Conservation (phyloP, 768 basidiomycete genomes). For the Macrolepiota fuliginosa region DNA sequence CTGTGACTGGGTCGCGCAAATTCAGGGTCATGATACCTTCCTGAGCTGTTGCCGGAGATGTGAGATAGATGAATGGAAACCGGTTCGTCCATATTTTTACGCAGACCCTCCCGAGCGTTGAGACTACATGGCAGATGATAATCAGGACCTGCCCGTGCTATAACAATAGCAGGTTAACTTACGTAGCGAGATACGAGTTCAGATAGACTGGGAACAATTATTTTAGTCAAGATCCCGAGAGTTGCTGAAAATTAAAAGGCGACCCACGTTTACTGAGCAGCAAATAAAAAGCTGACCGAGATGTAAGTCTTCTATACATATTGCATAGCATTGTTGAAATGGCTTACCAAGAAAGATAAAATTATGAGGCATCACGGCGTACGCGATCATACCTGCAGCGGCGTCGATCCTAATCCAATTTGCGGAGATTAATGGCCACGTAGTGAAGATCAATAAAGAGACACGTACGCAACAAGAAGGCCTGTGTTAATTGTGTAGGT, state of each 20-base stretch:
- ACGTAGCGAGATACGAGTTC: slow-evolving; percentile 54
- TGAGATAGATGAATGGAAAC: slow-evolving; percentile 44
- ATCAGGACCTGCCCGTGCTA: neutral
- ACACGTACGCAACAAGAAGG: slow-evolving; percentile 38
- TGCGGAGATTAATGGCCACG: neutral
- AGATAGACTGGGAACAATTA: slow-evolving; percentile 42
- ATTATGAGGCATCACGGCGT: slow-evolving; percentile 51
- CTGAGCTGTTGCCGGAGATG: slow-evolving; percentile 21
- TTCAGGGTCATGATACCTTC: slow-evolving; percentile 15
- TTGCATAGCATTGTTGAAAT: neutral
- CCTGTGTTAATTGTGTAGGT: slow-evolving; percentile 57
- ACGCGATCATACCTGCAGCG: slow-evolving; percentile 41
- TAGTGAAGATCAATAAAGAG: neutral
- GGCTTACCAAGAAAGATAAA: slow-evolving; percentile 49
- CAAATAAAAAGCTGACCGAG: slow-evolving; percentile 41
- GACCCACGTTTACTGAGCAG: slow-evolving; percentile 49
- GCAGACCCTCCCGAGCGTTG: slow-evolving; percentile 43
- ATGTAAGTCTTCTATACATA: neutral
- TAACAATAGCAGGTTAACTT: slow-evolving; percentile 7
- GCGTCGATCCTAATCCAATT: slow-evolving; percentile 39
- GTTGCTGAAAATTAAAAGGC: neutral
- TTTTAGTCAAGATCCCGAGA: neutral
- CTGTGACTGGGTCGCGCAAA: slow-evolving; percentile 6
- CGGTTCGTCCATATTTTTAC: slow-evolving; percentile 29
- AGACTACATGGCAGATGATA: slow-evolving; percentile 25